These are phyloP conservation scores for Schizonepeta tenuifolia DNA, from an alignment of 257 asterid genomes.

Conservation along the genomic window DNA sequence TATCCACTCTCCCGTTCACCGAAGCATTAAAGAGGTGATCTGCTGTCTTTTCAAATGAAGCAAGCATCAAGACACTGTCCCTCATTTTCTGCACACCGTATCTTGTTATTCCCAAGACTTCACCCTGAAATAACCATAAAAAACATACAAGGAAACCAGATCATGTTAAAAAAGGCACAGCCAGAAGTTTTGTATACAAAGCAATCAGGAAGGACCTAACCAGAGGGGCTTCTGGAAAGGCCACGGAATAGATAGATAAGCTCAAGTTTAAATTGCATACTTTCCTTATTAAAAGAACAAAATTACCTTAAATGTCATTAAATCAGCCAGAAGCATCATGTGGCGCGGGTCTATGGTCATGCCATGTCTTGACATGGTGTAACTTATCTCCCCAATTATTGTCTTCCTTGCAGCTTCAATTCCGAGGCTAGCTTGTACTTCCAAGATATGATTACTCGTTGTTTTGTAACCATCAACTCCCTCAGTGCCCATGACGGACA, in stretches of 20 bases:
- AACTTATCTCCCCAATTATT: slow-evolving; percentile 75
- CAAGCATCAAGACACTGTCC: slow-evolving; percentile 89
- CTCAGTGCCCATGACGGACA: slow-evolving; percentile 86
- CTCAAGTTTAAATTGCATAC: background rate
- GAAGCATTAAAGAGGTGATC: slow-evolving; percentile 94
- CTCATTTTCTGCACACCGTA: slow-evolving; percentile 81
- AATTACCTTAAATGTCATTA: slow-evolving; percentile 87
- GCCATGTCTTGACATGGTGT: slow-evolving; percentile 78
- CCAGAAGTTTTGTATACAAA: background rate
- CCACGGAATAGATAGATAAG: background rate
- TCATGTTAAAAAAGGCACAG: background rate
- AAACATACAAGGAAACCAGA: slow-evolving; percentile 6
- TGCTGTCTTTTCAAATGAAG: slow-evolving; percentile 89
- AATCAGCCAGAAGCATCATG: slow-evolving; percentile 97
- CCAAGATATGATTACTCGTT: slow-evolving; percentile 70
- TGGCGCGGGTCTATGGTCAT: slow-evolving; percentile 93
- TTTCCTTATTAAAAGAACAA: background rate
- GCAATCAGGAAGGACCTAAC: background rate
- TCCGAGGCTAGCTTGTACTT: slow-evolving; percentile 75
- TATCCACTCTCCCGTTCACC: slow-evolving; percentile 78
- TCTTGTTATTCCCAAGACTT: slow-evolving; percentile 89
- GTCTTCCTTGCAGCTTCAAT: slow-evolving; percentile 88
- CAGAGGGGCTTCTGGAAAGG: background rate
- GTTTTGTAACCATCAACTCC: slow-evolving; percentile 79
- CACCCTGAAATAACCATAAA: slow-evolving; percentile 62